phyloP scores from a whole-genome alignment of 176 grass and related monocot species.

The Bromus sterilis region DNA sequence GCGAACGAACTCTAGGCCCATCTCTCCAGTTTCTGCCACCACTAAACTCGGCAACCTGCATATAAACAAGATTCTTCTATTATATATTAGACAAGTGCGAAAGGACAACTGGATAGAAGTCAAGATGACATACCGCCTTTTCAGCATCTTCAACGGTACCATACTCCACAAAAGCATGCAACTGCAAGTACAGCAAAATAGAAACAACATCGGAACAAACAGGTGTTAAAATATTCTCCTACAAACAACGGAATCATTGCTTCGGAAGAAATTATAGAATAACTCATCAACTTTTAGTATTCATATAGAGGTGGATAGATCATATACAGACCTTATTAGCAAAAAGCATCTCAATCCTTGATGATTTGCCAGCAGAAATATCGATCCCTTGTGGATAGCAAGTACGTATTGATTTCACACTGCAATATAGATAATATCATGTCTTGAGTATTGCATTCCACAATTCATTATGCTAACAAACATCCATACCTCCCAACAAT shows the following conservation, averaged over 20 bases:
- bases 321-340: constrained; percentile 65
- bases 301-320: neutral
- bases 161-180: constrained; percentile 98
- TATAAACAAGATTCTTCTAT: neutral
- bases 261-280: neutral
- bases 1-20: constrained; percentile 66
- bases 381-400: constrained; percentile 83
- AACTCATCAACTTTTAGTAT: neutral
- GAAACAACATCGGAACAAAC: neutral
- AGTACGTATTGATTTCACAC: constrained; percentile 89
- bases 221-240: neutral
- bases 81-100: neutral
- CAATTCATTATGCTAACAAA: constrained; percentile 9
- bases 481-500: constrained; percentile 68
- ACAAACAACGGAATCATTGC: neutral
- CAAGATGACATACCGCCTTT: constrained; percentile 63
- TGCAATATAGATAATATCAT: constrained; percentile 32
- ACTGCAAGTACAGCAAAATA: constrained; percentile 33
- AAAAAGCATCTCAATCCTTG: constrained; percentile 87
- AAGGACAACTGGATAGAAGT: neutral
- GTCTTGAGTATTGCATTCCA: neutral
- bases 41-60: constrained; percentile 76
- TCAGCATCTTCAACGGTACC: constrained; percentile 79
- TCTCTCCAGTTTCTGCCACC: constrained; percentile 85
- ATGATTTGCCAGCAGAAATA: constrained; percentile 45